Evolutionary conservation across 2,329 filamentous ascomycete genomes (phyloP), one percentile per base, ranked within the genome.

Genomic region (Epichloe bromicola): DNA sequence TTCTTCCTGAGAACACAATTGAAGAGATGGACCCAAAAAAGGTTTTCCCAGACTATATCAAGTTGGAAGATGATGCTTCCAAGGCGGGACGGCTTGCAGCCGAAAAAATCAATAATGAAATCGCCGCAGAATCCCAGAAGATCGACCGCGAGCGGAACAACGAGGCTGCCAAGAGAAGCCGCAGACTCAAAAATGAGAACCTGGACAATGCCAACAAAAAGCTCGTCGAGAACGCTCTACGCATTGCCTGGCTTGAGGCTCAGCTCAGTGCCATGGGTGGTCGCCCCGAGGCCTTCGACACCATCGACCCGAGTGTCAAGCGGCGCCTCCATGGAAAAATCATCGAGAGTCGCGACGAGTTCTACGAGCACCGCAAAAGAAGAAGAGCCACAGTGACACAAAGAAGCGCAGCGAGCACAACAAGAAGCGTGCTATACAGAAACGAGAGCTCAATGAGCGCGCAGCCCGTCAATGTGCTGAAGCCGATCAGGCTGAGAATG

Each of bases 131-230:
- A 19, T 55, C 57, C 8, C 59, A 62, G 51, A 46, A 23, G 4
- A 45, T 62, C 2, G 62, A 68, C 17, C 59, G 63, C 2, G 52
- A 60, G 41, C 58, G 68, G 4, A 71, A 71, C 58, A 70, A 69
- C 53, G 52, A 57, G 37, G 65, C 69, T 0, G 69, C 69, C 23
- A 67, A 65, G 55, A 64, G 67, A 49, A 65, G 62, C 11, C 61
- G 69, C 1, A 39, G 40, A 0, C n/a, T 57, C 40, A 63, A 59
- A 51, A 30, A 50, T 1, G 46, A 41, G 11, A 60, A 51, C 17
- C 36, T 54, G 19, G 39, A 37, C 17, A 54, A 54, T 15, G 52
- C 52, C 38, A 52, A 39, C 34, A 46, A 36, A 19, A 33, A 5
- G 12, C 36, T 52, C 2, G 19, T 67, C 43, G 20, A 58, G 0